phyloP scores from a whole-genome alignment of 805 yeast genomes.

The Candida nanaspora region DNA sequence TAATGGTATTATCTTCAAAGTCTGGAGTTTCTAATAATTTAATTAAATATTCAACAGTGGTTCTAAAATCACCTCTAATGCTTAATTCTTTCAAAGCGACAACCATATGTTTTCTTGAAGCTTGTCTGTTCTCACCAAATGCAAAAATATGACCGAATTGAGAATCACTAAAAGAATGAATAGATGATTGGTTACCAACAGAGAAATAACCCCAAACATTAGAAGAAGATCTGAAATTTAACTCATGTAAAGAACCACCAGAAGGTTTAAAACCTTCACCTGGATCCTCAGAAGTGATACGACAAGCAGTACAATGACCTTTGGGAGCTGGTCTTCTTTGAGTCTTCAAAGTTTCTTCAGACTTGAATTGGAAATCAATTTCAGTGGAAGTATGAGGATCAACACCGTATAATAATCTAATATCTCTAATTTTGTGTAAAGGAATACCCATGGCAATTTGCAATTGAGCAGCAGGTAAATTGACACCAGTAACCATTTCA shows the following conservation, averaged over 20 bases:
- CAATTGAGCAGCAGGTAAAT: constrained; percentile 95
- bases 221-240: constrained; percentile 93
- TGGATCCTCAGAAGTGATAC: constrained; percentile 98
- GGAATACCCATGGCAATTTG: constrained; percentile 99
- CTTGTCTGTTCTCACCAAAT: constrained; percentile 97
- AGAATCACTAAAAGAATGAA: constrained; percentile 96
- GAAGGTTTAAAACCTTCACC: constrained; percentile 99
- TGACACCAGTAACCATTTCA: constrained; percentile 98
- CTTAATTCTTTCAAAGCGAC: constrained; percentile 95
- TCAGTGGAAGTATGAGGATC: constrained; percentile 90
- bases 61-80: constrained; percentile 97
- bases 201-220: constrained; percentile 99
- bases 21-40: constrained; percentile 94
- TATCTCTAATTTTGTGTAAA: constrained; percentile 88
- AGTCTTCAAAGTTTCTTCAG: constrained; percentile 59
- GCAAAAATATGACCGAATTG: constrained; percentile 99
- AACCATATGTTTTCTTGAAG: constrained; percentile 97
- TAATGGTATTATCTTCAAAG: constrained; percentile 91
- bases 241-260: constrained; percentile 92
- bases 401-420: constrained; percentile 87
- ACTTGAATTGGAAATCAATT: constrained; percentile 83
- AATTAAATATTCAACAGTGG: constrained; percentile 95
- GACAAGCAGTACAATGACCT: constrained; percentile 98
- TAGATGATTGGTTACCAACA: constrained; percentile 92
- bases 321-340: constrained; percentile 94